Evolutionary conservation across 2,329 filamentous ascomycete species (phyloP).

Genomic region (Chrysoporthe cubensis): DNA sequence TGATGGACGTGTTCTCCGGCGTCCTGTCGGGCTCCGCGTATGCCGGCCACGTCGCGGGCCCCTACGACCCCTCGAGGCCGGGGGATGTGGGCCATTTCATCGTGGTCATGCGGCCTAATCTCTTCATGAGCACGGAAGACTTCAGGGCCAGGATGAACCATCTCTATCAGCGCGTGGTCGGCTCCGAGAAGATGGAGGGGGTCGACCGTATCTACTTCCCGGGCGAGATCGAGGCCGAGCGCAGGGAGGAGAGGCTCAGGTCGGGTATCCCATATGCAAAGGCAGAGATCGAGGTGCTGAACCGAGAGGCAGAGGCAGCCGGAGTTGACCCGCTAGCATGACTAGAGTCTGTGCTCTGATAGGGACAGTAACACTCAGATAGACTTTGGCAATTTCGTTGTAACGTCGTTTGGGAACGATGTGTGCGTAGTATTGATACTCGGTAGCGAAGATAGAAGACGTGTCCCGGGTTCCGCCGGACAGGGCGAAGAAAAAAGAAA

Average conservation of each 20-base stretch:
- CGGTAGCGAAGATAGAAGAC: too few relatives aligned
- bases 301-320: slow-evolving; percentile 55
- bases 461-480: too few relatives aligned
- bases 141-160: slow-evolving; percentile 66
- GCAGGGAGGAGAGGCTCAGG: slow-evolving; percentile 53
- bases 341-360: not conserved
- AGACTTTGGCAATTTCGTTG: not conserved
- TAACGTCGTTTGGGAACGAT: not conserved
- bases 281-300: slow-evolving; percentile 59
- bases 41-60: slow-evolving; percentile 75
- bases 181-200: slow-evolving; percentile 56
- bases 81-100: slow-evolving; percentile 78
- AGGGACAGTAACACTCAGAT: not conserved
- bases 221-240: slow-evolving; percentile 64
- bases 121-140: slow-evolving; percentile 72
- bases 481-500: too few relatives aligned
- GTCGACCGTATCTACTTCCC: slow-evolving; percentile 65
- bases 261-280: slow-evolving; percentile 63
- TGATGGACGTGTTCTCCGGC: slow-evolving; percentile 90
- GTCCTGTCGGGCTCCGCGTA: slow-evolving; percentile 78
- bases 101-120: slow-evolving; percentile 72
- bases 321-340: slow-evolving; percentile 37
- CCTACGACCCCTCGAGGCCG: slow-evolving; percentile 71
- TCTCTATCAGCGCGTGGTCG: slow-evolving; percentile 57
- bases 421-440: too few relatives aligned